Conservation (phyloP, 2,329 filamentous ascomycete genomes). For the Boeremia lycopersici region DNA sequence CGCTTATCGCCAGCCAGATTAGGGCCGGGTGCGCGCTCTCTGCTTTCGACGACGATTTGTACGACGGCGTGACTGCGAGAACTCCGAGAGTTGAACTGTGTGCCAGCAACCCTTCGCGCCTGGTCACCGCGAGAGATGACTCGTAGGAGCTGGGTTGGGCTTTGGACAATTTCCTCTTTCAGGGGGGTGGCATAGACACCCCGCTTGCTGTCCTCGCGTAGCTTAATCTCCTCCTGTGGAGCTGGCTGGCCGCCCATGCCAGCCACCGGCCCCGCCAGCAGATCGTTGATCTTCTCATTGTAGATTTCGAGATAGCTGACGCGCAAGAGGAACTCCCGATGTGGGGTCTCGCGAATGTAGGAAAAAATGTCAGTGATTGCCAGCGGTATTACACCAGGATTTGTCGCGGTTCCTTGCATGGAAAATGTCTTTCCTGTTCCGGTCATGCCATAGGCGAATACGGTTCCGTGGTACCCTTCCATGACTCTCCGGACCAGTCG, state of each 20-base stretch:
- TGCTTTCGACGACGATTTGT: slow-evolving; percentile 96
- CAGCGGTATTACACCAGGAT: slow-evolving; percentile 93
- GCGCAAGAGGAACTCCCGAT: slow-evolving; percentile 88
- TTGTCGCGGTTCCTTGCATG: slow-evolving; percentile 97
- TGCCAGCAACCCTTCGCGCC: slow-evolving; percentile 87
- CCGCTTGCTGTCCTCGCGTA: slow-evolving; percentile 93
- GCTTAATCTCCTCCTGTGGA: slow-evolving; percentile 90
- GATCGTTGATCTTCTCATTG: slow-evolving; percentile 95
- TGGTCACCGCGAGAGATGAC: slow-evolving; percentile 95
- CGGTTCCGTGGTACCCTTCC: slow-evolving; percentile 98
- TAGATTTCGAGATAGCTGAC: slow-evolving; percentile 99
- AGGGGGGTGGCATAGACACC: slow-evolving; percentile 95
- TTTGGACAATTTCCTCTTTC: slow-evolving; percentile 98
- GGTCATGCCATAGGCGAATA: slow-evolving; percentile 99
- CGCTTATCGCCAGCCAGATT: slow-evolving; percentile 51
- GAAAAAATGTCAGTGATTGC: slow-evolving; percentile 99
- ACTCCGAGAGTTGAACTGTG: slow-evolving; percentile 95
- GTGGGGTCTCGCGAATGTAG: slow-evolving; percentile 95
- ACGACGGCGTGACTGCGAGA: slow-evolving; percentile 98
- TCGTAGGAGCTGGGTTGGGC: slow-evolving; percentile 89
- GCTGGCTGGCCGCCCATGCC: slow-evolving; percentile 54
- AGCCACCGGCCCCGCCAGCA: slow-evolving; percentile 75
- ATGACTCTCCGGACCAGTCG: slow-evolving; percentile 93
- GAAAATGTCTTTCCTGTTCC: slow-evolving; percentile 99
- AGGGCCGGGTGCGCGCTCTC: slow-evolving; percentile 74